These are phyloP conservation scores for Coniosporium apollinis DNA, from an alignment of 495 filamentous ascomycete genomes.

Conservation along the genomic window DNA sequence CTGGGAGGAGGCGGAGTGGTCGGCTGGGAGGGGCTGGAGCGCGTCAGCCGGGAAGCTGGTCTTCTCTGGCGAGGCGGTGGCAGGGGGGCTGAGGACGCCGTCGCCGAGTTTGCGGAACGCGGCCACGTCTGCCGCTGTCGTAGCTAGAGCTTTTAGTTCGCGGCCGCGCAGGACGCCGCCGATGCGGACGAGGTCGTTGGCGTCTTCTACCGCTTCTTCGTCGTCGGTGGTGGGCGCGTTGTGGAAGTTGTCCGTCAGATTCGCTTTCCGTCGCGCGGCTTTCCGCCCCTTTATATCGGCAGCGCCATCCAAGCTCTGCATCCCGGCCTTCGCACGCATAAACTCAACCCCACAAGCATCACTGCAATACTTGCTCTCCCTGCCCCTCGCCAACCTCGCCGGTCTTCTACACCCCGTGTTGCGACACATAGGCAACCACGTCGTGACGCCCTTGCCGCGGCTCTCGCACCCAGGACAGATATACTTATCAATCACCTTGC, in stretches of 20 bases:
- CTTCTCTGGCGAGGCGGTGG: constrained; percentile 16
- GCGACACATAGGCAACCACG: constrained; percentile 56
- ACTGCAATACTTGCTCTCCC: constrained; percentile 50
- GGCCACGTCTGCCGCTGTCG: constrained; percentile 28
- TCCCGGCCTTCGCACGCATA: constrained; percentile 4
- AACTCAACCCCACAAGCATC: constrained; percentile 47
- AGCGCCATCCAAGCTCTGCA: constrained; percentile 7
- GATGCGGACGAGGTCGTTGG: constrained; percentile 34
- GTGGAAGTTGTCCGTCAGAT: no score
- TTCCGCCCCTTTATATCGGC: no score
- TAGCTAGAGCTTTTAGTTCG: constrained; percentile 39
- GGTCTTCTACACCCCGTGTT: constrained; percentile 42
- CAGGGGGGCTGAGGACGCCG: constrained; percentile 23
- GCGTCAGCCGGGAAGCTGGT: constrained; percentile 8
- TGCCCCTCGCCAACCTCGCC: constrained; percentile 32
- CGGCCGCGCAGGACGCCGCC: constrained; percentile 40
- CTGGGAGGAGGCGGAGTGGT: constrained; percentile 5
- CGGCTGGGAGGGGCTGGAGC: neutral
- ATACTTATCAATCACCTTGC: constrained; percentile 50
- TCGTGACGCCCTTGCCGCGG: constrained; percentile 36
- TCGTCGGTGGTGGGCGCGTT: constrained; percentile 15
- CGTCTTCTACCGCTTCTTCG: constrained; percentile 13
- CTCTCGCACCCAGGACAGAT: constrained; percentile 49
- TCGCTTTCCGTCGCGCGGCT: constrained; percentile 11
- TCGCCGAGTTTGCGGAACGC: constrained; percentile 44